Percentiles rank a stretch among this genome's conserved stretches.
Conservation (phyloP, 1,139 yeast species). For the Sporopachydermia cereana region DNA sequence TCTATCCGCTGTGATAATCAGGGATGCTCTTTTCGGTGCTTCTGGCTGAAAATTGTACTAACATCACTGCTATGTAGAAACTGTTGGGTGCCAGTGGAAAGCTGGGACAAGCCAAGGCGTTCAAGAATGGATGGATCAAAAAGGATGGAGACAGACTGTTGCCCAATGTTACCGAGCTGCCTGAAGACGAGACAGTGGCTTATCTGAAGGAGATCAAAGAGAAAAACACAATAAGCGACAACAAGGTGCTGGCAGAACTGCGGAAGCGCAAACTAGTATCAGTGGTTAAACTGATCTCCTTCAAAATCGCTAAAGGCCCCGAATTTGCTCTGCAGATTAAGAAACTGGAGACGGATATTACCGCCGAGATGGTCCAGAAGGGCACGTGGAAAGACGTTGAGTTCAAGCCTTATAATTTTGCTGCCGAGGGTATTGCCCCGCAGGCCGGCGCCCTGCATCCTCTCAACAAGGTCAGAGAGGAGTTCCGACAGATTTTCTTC, state of each 20-base stretch:
- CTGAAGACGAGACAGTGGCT: constrained; percentile 56
- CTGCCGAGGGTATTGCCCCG: constrained; percentile 86
- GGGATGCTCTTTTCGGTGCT: too few relatives aligned
- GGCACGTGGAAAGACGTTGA: constrained; percentile 77
- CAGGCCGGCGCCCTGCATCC: constrained; percentile 94
- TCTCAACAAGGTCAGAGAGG: constrained; percentile 89
- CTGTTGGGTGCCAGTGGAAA: constrained; percentile 76
- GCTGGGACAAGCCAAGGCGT: constrained; percentile 96
- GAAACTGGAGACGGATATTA: constrained; percentile 83
- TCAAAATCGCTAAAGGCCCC: constrained; percentile 64
- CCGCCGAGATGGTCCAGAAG: constrained; percentile 75
- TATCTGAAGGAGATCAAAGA: constrained; percentile 48
- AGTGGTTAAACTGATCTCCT: constrained; percentile 66
- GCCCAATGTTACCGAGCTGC: constrained; percentile 38
- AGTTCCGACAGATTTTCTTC: constrained; percentile 94
- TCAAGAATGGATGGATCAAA: constrained; percentile 92
- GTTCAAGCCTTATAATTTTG: constrained; percentile 92
- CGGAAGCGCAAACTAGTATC: constrained; percentile 84
- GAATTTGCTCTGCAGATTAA: constrained; percentile 75
- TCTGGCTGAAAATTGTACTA: too few relatives aligned
- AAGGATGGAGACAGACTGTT: constrained; percentile 77
- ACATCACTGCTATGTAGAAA: constrained; percentile 17
- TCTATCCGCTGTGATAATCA: too few relatives aligned
- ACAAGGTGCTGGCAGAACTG: constrained; percentile 68
- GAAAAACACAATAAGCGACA: constrained; percentile 46